phyloP scores from a whole-genome alignment of 2,329 filamentous ascomycete genomes.

The Thielaviopsis populi region DNA sequence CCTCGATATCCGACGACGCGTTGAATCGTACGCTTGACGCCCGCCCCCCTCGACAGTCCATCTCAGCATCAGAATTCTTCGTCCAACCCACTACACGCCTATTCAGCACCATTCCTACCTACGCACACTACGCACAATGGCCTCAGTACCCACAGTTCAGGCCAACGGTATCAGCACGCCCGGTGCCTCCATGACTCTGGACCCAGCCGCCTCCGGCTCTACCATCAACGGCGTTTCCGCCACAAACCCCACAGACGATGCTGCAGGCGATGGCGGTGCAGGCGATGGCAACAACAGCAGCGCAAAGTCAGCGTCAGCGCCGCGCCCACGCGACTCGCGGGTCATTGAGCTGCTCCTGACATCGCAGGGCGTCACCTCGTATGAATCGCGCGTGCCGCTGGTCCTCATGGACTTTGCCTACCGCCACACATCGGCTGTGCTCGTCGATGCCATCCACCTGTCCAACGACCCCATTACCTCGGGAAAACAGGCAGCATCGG shows the following conservation, averaged over 20 bases:
- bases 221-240: slow-evolving; percentile 19
- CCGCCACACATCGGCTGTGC: slow-evolving; percentile 58
- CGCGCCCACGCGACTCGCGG: slow-evolving; percentile 61
- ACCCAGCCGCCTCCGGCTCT: slow-evolving; percentile 7
- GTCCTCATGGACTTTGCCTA: slow-evolving; percentile 79
- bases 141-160: slow-evolving; percentile 24
- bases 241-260: neutral
- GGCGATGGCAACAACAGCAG: slow-evolving; percentile 17
- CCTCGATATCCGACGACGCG: neutral
- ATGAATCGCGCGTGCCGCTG: slow-evolving; percentile 68
- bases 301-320: slow-evolving; percentile 28
- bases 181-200: slow-evolving; percentile 22
- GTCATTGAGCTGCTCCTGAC: slow-evolving; percentile 67
- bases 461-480: slow-evolving; percentile 52
- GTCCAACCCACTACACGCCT: too few species aligned
- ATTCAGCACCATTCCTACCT: neutral
- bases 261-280: neutral
- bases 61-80: neutral
- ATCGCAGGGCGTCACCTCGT: slow-evolving; percentile 62
- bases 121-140: slow-evolving; percentile 3
- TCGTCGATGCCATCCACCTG: slow-evolving; percentile 56
- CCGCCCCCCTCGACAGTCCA: neutral
- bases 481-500: slow-evolving; percentile 34
- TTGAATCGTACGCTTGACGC: neutral
- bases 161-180: slow-evolving; percentile 37